Evolutionary conservation across 2,329 filamentous ascomycete genomes (phyloP).

Genomic region (Fusarium praegraminearum): DNA sequence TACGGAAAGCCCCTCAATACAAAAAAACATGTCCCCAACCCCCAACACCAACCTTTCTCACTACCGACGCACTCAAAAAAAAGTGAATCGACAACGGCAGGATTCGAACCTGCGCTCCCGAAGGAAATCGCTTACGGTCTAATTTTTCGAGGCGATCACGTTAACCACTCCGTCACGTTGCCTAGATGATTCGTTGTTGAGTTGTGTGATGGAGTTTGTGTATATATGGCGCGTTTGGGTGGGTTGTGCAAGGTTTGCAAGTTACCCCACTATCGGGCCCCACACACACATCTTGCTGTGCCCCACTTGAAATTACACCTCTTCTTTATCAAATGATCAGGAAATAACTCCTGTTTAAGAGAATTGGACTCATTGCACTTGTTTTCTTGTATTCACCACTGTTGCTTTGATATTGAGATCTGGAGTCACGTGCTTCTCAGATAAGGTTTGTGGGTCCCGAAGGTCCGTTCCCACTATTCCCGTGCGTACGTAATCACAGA

Average conservation of each 20-base stretch:
- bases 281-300: not conserved
- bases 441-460: not conserved
- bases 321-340: not conserved
- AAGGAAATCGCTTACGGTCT: slow-evolving; percentile 15
- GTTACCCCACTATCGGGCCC: not conserved
- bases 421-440: rapidly evolving
- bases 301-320: not conserved
- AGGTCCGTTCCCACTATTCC: not conserved
- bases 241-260: not conserved
- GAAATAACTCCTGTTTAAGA: not conserved
- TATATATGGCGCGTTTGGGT: rapidly evolving
- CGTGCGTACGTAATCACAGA: rapidly evolving
- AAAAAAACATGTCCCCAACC: not conserved
- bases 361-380: not conserved
- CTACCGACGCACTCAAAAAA: not conserved
- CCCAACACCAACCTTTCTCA: not conserved
- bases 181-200: not conserved
- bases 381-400: not conserved
- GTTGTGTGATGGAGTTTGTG: not conserved
- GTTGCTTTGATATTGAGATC: not conserved
- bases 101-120: slow-evolving; percentile 41
- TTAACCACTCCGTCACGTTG: not conserved
- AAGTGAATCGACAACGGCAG: slow-evolving; percentile 26
- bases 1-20: not conserved
- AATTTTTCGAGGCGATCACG: not conserved